phyloP scores from a whole-genome alignment of 2,329 filamentous ascomycete genomes.

The Capronia epimyces region DNA sequence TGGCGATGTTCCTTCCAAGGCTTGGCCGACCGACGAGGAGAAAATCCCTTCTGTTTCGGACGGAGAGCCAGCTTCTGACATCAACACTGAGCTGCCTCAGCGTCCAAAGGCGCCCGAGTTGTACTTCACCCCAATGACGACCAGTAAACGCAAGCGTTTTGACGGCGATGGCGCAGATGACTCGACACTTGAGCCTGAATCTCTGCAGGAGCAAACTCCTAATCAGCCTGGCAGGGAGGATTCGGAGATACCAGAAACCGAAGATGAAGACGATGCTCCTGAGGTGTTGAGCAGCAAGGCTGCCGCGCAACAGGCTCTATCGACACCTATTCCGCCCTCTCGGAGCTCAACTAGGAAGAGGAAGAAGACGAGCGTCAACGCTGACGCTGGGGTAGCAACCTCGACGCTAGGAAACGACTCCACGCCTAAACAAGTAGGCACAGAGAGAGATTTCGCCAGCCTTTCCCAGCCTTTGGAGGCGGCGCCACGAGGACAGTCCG shows the following conservation, averaged over 20 bases:
- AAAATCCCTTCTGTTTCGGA: not conserved
- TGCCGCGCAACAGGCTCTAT: slow-evolving; percentile 4
- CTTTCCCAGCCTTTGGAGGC: no score
- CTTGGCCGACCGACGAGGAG: not conserved
- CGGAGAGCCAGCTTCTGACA: not conserved
- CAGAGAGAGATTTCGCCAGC: no score
- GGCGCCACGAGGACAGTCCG: no score
- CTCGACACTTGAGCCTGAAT: not conserved
- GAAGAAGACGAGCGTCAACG: not conserved
- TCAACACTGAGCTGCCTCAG: not conserved
- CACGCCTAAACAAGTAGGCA: not conserved
- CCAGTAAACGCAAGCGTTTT: slow-evolving; percentile 18
- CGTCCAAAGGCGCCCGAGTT: slow-evolving; percentile 1
- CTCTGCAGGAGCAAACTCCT: not conserved
- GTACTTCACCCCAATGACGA: not conserved
- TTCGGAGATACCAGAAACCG: not conserved
- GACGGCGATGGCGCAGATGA: slow-evolving; percentile 12
- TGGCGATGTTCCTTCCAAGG: not conserved
- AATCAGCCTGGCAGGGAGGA: not conserved
- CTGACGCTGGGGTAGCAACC: not conserved
- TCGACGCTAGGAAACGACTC: not conserved
- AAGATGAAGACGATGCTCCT: slow-evolving; percentile 16
- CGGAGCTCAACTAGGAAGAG: not conserved
- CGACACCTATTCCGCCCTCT: not conserved
- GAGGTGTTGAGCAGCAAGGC: slow-evolving; percentile 14